These are phyloP conservation scores for Sphagnum fallax DNA, from an alignment of 228 moss, liverwort and hornwort species.

Conservation along the genomic window DNA sequence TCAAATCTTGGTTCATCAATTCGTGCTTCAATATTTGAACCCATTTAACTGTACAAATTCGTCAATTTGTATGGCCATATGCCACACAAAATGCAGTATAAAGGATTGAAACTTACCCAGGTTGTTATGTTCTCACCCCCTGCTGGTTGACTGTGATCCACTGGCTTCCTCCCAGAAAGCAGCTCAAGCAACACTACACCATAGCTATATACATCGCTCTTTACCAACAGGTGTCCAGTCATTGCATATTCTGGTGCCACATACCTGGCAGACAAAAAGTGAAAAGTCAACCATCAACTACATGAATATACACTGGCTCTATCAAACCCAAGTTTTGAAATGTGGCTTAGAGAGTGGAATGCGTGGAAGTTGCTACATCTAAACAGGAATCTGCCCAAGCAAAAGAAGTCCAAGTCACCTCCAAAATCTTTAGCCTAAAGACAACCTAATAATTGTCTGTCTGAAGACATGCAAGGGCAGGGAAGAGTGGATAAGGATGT, in stretches of 20 bases:
- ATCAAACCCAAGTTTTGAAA: no score
- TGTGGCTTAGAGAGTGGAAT: not conserved
- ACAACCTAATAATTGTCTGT: not conserved
- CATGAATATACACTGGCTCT: no score
- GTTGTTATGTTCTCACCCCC: constrained; percentile 92
- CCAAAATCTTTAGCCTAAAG: not conserved
- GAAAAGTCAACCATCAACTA: not conserved
- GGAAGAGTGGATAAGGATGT: no score
- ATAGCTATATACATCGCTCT: constrained; percentile 90
- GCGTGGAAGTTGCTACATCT: not conserved
- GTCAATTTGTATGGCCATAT: no score
- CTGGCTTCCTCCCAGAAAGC: constrained; percentile 86
- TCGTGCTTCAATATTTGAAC: not conserved
- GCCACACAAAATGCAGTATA: not conserved
- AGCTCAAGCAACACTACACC: constrained; percentile 93
- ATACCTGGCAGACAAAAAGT: constrained; percentile 42
- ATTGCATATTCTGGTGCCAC: constrained; percentile 96
- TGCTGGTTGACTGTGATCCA: constrained; percentile 71
- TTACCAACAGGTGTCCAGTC: constrained; percentile 86
- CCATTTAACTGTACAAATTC: no score
- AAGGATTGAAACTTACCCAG: constrained; percentile 55
- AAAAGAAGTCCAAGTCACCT: not conserved
- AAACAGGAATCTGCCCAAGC: no score
- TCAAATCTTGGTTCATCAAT: not conserved
- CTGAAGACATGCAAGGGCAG: no score